Evolutionary conservation across 1,139 yeast species (phyloP), one percentile per base, ranked within the genome.

Genomic region (Ashbya aceris): DNA sequence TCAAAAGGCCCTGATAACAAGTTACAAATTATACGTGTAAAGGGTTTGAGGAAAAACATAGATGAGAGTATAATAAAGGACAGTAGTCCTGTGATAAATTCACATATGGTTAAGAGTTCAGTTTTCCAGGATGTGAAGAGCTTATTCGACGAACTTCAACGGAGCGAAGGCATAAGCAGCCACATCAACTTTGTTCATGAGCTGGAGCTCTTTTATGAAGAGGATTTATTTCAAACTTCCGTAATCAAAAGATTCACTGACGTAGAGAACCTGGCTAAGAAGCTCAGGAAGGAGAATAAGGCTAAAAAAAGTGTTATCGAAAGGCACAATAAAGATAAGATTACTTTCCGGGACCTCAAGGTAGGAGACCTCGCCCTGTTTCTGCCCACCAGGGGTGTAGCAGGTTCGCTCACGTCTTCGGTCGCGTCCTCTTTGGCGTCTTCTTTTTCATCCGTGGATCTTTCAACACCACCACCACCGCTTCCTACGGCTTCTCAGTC

Each of bases 221-320:
- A 48, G 32, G 73, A 69, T 31, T 67, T 81, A 44, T 78, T 82
- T 54, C 70, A 79, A 40, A 72, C 73, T 39, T 79, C 87, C 1
- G 79, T 87, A 2, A 70, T 80, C 29, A 79, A 82, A 55, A 70
- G 98, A 47, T 87, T 91, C 56, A 76, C 76, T 46, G 97, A 89
- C 57, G 94, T 89, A 40, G 97, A 91, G 60, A 79, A 82, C n/a
- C 71, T 87, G 52, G 97, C 97, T 1, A 79, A 93, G 55, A 83
- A 79, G 55, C 71, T 85, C 46, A 84, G 89, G 44, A 81, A 81
- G 55, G 96, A 87, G 51, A 80, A 76, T 49, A 77, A 76, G 51
- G 57, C 65, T 68, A 74, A 42, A 74, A 73, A 48, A 74, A 73
- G 49, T 41, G 69, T 23, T 53, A 58, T 45, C 56, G 64, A 46